Conservation (phyloP, 2,329 filamentous ascomycete species). For the Cadophora sp. region DNA sequence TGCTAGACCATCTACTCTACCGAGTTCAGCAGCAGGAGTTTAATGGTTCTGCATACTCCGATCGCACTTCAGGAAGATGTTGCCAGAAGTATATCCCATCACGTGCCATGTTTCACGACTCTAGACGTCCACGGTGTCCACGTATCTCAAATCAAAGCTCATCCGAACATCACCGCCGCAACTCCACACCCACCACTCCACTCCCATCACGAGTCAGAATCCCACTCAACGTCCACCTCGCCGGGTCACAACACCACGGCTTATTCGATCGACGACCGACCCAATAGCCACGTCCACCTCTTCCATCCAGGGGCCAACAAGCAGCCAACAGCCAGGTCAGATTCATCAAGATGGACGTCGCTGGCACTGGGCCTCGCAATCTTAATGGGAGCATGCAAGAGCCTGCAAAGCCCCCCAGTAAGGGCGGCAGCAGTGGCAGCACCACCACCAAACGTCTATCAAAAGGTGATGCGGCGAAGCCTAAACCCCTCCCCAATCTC, state of each 20-base stretch:
- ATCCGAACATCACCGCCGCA: slow-evolving; percentile 6
- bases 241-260: slow-evolving; percentile 10
- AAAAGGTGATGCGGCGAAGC: slow-evolving; percentile 28
- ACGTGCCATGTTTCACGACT: slow-evolving; percentile 3
- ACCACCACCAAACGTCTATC: slow-evolving; percentile 23
- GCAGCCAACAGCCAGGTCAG: slow-evolving; percentile 3
- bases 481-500: slow-evolving; percentile 19
- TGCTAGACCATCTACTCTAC: not conserved
- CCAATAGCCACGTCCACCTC: slow-evolving; percentile 10
- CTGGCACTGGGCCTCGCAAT: not conserved
- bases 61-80: not conserved
- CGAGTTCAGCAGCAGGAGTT: not conserved
- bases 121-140: not conserved
- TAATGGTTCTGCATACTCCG: not conserved
- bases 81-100: not conserved
- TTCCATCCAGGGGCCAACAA: not conserved
- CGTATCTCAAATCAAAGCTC: not conserved
- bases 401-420: not conserved
- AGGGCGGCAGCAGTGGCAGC: not conserved
- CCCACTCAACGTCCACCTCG: slow-evolving; percentile 23
- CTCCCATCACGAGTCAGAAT: slow-evolving; percentile 19
- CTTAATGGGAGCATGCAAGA: not conserved
- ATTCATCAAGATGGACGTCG: slow-evolving; percentile 16
- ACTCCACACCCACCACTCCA: slow-evolving; percentile 17
- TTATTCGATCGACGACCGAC: slow-evolving; percentile 18